A percentile compares a stretch with the other conserved stretches of the same genome.
phyloP scores from a whole-genome alignment of 78 protist genomes.

The Guillardia theta region DNA sequence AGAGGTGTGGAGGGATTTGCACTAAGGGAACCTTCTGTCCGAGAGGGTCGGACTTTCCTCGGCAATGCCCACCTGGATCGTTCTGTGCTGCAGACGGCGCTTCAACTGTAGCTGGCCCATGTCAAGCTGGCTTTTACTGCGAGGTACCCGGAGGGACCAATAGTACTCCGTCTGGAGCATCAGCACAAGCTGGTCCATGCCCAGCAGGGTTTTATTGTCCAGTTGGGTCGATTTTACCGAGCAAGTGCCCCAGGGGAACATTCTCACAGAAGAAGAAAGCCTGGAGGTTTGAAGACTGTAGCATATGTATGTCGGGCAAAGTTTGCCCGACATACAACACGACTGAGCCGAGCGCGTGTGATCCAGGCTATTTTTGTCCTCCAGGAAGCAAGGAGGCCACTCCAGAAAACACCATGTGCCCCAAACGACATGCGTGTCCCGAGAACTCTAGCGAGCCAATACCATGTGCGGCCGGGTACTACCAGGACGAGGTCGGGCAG shows the following conservation, averaged over 20 bases:
- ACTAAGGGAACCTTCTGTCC: not conserved
- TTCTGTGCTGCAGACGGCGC: conserved; percentile 46
- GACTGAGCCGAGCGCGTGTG: not conserved
- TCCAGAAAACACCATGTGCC: not conserved
- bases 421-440: not conserved
- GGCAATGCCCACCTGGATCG: conserved; percentile 39
- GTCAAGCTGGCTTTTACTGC: conserved; percentile 64
- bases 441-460: not conserved
- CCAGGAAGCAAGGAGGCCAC: not conserved
- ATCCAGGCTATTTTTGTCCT: not conserved
- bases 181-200: conserved; percentile 10
- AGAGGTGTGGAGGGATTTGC: not conserved
- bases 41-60: not conserved
- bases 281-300: not conserved
- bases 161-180: not conserved
- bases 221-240: not conserved
- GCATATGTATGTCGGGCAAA: not conserved
- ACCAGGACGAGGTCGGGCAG: not conserved
- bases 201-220: conserved; percentile 57
- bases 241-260: conserved; percentile 33
- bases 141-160: not conserved
- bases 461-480: not conserved
- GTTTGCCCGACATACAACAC: not conserved
- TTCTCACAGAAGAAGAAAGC: not conserved
- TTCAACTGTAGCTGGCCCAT: conserved; percentile 7